Evolutionary conservation across 768 basidiomycete genomes (phyloP), one percentile per base, ranked within the genome.

Genomic region (Cubamyces lactineus): DNA sequence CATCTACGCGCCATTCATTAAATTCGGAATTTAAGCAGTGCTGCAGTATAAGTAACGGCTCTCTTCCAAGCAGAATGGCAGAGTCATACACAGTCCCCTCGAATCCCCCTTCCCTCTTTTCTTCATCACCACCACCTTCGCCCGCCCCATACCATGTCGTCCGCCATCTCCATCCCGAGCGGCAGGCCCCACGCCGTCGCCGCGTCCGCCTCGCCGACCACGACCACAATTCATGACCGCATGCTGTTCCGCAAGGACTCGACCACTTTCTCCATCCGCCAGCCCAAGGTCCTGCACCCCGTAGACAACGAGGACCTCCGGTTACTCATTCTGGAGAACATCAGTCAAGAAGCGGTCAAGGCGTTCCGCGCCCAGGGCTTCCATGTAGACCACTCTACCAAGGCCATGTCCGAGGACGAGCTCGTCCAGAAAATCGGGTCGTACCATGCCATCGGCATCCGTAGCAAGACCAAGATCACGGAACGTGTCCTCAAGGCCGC

Each of bases 381-480:
- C 80, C 84, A 87, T 75, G 95, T 99, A 55, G 96, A 98, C 74
- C 94, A 96, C 77, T 81, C 82, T 69, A 80, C 87, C 65, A 89
- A 88, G 70, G 89, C 96, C 59, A 84, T 94, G 80, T 84, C 84
- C n/a, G 97, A 98, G 79, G 89, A 92, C 53, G 96, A 98, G 79
- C 91, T 99, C 61, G 76, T 98, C 17, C 80, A 87, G 52, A 89
- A 87, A 70, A 89, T 94, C 46, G 84, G 87, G 61, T 77, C 81
- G 3, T 98, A 97, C 76, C 93, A 98, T 70, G 96, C 91, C 60
- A 86, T 99, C 66, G 97, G 97, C 56, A 99, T 99, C 73, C 88
- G 97, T 52, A 93, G 91, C 79, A 99, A 99, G 77, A 99, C 97
- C 54, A 97, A 92, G 78, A 92, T 99, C 69, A 98, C 97, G 5